Evolutionary conservation across 345 rosid genomes (phyloP).

Genomic region (Eucalyptus polyanthemos): DNA sequence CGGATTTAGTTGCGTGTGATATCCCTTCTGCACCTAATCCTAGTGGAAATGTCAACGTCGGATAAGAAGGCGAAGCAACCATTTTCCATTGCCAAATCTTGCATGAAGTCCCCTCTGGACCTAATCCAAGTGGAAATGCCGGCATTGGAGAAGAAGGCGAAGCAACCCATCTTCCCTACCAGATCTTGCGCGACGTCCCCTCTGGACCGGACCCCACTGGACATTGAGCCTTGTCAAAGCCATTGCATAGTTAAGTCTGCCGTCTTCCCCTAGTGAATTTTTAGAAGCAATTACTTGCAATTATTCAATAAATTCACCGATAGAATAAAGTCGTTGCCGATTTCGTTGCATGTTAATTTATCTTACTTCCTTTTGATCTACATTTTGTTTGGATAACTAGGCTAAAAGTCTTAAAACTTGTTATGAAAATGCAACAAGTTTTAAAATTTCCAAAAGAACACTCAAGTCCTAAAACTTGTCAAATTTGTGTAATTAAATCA

Average conservation of each 20-base stretch:
- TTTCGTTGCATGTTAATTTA: neutral
- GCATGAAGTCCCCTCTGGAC: neutral
- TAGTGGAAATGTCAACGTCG: neutral
- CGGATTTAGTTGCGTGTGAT: neutral
- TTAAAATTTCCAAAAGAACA: too few species aligned
- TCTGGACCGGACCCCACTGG: neutral
- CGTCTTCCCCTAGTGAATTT: neutral
- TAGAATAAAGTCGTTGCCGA: neutral
- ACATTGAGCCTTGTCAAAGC: neutral
- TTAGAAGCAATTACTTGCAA: neutral
- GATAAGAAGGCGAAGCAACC: neutral
- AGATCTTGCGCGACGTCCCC: neutral
- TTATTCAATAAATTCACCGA: neutral
- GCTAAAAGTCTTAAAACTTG: neutral
- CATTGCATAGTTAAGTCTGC: neutral
- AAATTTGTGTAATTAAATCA: neutral
- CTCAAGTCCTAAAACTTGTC: rapidly evolving
- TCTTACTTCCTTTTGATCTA: neutral
- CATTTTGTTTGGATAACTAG: too few species aligned
- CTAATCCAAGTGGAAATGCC: neutral
- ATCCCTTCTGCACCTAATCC: too few species aligned
- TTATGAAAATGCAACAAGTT: too few species aligned
- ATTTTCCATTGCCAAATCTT: neutral
- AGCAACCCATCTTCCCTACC: neutral
- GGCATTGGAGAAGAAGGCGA: neutral